Percentiles rank a stretch among this genome's conserved stretches.
Conservation (phyloP, 352 stramenopile genomes). For the Globisporangium nagaii region DNA sequence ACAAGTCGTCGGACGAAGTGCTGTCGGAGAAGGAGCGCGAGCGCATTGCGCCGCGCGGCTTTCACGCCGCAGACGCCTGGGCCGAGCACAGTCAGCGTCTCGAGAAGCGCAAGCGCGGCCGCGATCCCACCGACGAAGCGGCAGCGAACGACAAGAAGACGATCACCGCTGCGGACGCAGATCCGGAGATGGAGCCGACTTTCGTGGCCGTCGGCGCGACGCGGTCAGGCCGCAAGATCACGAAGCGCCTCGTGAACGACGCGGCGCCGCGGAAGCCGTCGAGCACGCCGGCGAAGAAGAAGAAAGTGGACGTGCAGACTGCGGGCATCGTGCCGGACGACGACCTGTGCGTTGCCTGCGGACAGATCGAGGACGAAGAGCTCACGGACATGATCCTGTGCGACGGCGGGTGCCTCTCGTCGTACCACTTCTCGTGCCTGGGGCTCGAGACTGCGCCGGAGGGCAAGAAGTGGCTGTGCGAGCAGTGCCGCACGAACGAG, state of each 20-base stretch:
- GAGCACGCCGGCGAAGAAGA: slow-evolving; percentile 29
- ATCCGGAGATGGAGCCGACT: slow-evolving; percentile 10
- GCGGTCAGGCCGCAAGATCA: slow-evolving; percentile 61
- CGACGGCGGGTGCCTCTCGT: slow-evolving; percentile 88
- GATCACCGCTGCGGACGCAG: not conserved
- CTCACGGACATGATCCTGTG: slow-evolving; percentile 87
- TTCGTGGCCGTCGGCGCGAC: slow-evolving; percentile 64
- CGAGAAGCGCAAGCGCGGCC: slow-evolving; percentile 27
- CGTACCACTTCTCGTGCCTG: slow-evolving; percentile 91
- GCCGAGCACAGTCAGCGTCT: slow-evolving; percentile 32
- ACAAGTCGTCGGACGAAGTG: slow-evolving; percentile 44
- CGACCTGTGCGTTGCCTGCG: slow-evolving; percentile 67
- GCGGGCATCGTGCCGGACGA: slow-evolving; percentile 54
- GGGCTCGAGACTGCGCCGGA: slow-evolving; percentile 67
- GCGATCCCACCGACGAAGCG: slow-evolving; percentile 16
- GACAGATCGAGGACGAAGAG: slow-evolving; percentile 80
- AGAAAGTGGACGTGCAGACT: slow-evolving; percentile 10
- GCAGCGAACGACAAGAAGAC: not conserved
- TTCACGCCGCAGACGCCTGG: slow-evolving; percentile 35
- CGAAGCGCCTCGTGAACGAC: slow-evolving; percentile 46
- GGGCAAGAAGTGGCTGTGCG: slow-evolving; percentile 85
- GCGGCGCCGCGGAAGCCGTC: slow-evolving; percentile 18
- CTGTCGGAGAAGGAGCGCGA: slow-evolving; percentile 22
- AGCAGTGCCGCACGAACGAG: slow-evolving; percentile 85
- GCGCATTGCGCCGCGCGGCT: slow-evolving; percentile 37